Evolutionary conservation across 2,329 filamentous ascomycete species (phyloP).

Genomic region (Arthroderma sp.): DNA sequence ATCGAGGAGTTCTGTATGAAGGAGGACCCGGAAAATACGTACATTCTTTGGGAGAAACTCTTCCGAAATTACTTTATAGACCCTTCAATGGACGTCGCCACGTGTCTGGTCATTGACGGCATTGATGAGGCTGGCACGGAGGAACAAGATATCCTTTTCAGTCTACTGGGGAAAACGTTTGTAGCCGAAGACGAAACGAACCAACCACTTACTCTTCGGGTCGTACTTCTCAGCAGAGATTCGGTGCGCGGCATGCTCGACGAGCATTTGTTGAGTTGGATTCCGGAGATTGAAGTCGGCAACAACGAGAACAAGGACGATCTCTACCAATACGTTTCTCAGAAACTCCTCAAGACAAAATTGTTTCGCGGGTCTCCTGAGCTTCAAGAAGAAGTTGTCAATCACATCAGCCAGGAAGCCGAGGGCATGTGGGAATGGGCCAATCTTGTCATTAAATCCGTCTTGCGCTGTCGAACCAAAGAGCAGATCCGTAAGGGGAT

Average conservation of each 20-base stretch:
- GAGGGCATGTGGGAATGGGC: slow-evolving; percentile 2
- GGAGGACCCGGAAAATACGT: too few relatives aligned
- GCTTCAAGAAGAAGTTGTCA: too few relatives aligned
- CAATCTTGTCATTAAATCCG: slow-evolving; percentile 4
- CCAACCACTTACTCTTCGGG: background rate
- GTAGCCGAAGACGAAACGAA: too few relatives aligned
- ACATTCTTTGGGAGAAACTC: too few relatives aligned
- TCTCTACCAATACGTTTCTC: slow-evolving; percentile 11
- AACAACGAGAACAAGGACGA: slow-evolving; percentile 13
- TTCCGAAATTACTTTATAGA: too few relatives aligned
- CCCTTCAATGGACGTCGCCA: too few relatives aligned
- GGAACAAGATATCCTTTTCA: background rate
- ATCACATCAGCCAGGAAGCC: background rate
- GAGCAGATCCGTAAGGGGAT: slow-evolving; percentile 13
- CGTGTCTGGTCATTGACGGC: slow-evolving; percentile 2
- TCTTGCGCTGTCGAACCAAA: slow-evolving; percentile 13
- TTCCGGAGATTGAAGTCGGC: slow-evolving; percentile 12
- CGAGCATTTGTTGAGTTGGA: slow-evolving; percentile 2
- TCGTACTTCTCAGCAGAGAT: slow-evolving; percentile 1
- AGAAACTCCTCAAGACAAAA: slow-evolving; percentile 11
- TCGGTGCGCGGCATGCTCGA: background rate
- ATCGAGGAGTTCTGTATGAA: too few relatives aligned
- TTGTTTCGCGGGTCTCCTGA: slow-evolving; percentile 9
- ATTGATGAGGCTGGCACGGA: background rate
- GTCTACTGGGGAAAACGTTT: background rate